Conservation (phyloP, 2,329 filamentous ascomycete species). For the Neoascochyta sp. region DNA sequence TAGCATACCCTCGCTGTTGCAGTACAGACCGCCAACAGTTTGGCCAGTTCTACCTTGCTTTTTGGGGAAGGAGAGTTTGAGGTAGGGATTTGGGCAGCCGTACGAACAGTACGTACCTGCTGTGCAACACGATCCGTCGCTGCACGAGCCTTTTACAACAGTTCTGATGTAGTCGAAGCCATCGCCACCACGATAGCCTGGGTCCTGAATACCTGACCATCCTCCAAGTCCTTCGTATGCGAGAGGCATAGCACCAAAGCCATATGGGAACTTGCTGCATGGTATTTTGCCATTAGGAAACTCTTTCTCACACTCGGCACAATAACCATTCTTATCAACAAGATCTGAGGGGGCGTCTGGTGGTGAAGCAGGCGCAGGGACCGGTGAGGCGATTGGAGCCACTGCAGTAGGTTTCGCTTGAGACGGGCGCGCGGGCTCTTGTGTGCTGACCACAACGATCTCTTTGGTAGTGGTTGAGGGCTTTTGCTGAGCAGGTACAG, state of each 20-base stretch:
- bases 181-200: conserved; percentile 27
- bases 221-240: conserved; percentile 67
- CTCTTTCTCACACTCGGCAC: conserved; percentile 55
- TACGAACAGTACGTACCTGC: conserved; percentile 79
- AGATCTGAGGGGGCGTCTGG: conserved; percentile 15
- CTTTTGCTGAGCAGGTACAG: conserved; percentile 8
- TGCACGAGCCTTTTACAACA: conserved; percentile 59
- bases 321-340: conserved; percentile 21
- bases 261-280: conserved; percentile 71
- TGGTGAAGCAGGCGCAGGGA: conserved; percentile 6
- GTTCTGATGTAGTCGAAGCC: conserved; percentile 57
- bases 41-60: conserved; percentile 75
- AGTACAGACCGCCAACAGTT: conserved; percentile 84
- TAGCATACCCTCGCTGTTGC: conserved; percentile 71
- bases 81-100: conserved; percentile 83
- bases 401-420: conserved; percentile 7
- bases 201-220: conserved; percentile 74
- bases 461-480: conserved; percentile 4
- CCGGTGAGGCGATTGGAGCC: conserved; percentile 8
- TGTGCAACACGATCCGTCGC: conserved; percentile 56
- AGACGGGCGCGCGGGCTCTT: not conserved
- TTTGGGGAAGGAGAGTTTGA: conserved; percentile 85
- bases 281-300: conserved; percentile 73
- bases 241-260: conserved; percentile 73
- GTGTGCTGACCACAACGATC: conserved; percentile 1